A percentile compares a stretch with the other conserved stretches of the same genome.
phyloP scores from a whole-genome alignment of 306 rosid genomes.

The Rosa lucieae region DNA sequence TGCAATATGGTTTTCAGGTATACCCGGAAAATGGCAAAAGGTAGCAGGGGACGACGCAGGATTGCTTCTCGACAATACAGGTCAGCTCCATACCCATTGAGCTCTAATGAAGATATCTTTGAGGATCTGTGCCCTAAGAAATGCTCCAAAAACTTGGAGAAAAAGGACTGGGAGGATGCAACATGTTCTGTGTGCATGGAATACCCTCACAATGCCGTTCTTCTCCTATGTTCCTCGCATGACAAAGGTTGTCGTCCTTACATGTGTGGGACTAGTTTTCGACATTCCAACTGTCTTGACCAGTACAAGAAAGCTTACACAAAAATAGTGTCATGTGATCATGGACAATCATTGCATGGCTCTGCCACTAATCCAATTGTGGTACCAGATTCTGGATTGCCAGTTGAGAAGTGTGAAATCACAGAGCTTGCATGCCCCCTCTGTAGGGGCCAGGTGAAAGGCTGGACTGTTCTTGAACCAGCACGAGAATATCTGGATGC shows the following conservation, averaged over 20 bases:
- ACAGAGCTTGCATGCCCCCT: constrained; percentile 74
- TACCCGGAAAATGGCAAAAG: constrained; percentile 68
- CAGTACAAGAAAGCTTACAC: constrained; percentile 87
- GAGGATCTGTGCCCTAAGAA: constrained; percentile 66
- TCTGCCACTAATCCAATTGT: constrained; percentile 35
- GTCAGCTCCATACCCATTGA: constrained; percentile 63
- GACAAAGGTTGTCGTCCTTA: constrained; percentile 90
- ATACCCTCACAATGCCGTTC: constrained; percentile 95
- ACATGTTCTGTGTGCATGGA: constrained; percentile 99
- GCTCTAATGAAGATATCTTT: constrained; percentile 46
- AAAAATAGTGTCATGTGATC: constrained; percentile 41
- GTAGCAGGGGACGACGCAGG: constrained; percentile 79
- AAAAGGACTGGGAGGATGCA: constrained; percentile 78
- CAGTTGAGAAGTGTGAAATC: constrained; percentile 46
- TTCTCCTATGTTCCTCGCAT: constrained; percentile 84
- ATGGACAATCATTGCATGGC: constrained; percentile 43
- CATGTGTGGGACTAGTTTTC: constrained; percentile 87
- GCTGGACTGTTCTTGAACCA: constrained; percentile 97
- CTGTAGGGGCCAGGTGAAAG: constrained; percentile 89
- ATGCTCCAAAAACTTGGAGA: constrained; percentile 59
- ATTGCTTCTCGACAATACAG: constrained; percentile 65
- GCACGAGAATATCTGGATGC: constrained; percentile 83
- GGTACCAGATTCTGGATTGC: constrained; percentile 42
- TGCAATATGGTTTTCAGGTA: constrained; percentile 43
- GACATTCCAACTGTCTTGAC: constrained; percentile 85